A percentile compares a stretch with the other conserved stretches of the same genome.
phyloP scores from a whole-genome alignment of 495 filamentous ascomycete genomes.

The Parathielavia appendiculata region DNA sequence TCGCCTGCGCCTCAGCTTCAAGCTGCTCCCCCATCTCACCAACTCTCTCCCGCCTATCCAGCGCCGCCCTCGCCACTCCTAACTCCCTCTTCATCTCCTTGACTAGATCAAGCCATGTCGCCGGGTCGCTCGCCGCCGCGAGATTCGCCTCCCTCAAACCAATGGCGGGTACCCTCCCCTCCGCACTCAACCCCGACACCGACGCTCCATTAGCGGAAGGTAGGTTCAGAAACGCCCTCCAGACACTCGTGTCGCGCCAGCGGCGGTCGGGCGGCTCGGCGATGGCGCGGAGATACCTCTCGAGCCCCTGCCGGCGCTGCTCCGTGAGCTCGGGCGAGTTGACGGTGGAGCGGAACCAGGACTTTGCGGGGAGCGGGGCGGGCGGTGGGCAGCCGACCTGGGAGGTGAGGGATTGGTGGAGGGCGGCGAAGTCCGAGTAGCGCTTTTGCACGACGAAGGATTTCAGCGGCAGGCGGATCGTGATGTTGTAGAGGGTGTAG shows the following conservation, averaged over 20 bases:
- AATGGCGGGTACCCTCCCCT: slow-evolving; percentile 36
- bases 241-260: slow-evolving; percentile 81
- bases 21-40: slow-evolving; percentile 44
- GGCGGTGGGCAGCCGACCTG: slow-evolving; percentile 57
- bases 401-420: slow-evolving; percentile 64
- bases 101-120: slow-evolving; percentile 82
- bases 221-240: slow-evolving; percentile 82
- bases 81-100: slow-evolving; percentile 75
- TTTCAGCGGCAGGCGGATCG: slow-evolving; percentile 77
- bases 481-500: slow-evolving; percentile 90
- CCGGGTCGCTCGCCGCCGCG: slow-evolving; percentile 62
- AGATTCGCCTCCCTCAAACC: slow-evolving; percentile 31
- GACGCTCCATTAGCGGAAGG: slow-evolving; percentile 38
- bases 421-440: slow-evolving; percentile 83
- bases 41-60: slow-evolving; percentile 73
- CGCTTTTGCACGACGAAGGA: slow-evolving; percentile 85
- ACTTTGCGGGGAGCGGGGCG: slow-evolving; percentile 67
- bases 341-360: slow-evolving; percentile 79
- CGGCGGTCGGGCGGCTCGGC: slow-evolving; percentile 67
- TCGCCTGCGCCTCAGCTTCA: slow-evolving; percentile 75
- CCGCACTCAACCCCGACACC: slow-evolving; percentile 46
- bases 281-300: slow-evolving; percentile 76
- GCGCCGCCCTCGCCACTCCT: slow-evolving; percentile 70
- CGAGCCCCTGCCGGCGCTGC: slow-evolving; percentile 67
- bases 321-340: slow-evolving; percentile 73